Evolutionary conservation across 2,329 filamentous ascomycete species (phyloP).

Genomic region (Dothistroma pini): DNA sequence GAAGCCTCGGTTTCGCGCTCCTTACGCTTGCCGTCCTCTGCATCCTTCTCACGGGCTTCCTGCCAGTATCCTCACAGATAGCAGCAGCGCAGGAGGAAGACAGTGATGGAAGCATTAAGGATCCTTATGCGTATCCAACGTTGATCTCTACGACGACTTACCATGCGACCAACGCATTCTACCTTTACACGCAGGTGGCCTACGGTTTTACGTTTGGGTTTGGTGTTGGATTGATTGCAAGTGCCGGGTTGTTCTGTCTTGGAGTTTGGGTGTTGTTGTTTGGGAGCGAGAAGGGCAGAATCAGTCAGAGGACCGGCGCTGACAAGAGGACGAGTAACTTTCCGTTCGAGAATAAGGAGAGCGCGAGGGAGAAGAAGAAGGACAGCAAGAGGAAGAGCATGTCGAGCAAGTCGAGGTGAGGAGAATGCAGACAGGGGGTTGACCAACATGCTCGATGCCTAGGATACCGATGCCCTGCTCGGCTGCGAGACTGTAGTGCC

Average conservation of each 20-base stretch:
- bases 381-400: slow-evolving; percentile 29
- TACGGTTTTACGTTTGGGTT: slow-evolving; percentile 52
- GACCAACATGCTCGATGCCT: not conserved
- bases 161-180: slow-evolving; percentile 60
- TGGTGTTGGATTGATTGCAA: slow-evolving; percentile 57
- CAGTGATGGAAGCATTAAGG: slow-evolving; percentile 8
- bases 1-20: slow-evolving; percentile 65
- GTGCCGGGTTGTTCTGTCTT: slow-evolving; percentile 55
- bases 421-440: not conserved
- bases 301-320: slow-evolving; percentile 61
- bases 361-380: slow-evolving; percentile 32
- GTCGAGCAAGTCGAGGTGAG: slow-evolving; percentile 19
- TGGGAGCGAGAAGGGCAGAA: slow-evolving; percentile 51
- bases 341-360: slow-evolving; percentile 57
- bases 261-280: slow-evolving; percentile 64
- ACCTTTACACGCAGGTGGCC: slow-evolving; percentile 65
- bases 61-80: slow-evolving; percentile 53
- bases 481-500: not conserved
- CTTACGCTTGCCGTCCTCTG: slow-evolving; percentile 61
- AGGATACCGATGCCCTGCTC: not conserved
- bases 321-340: slow-evolving; percentile 65
- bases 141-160: slow-evolving; percentile 62
- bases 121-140: slow-evolving; percentile 55
- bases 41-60: slow-evolving; percentile 66
- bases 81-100: not conserved